These are phyloP conservation scores for Beta macrorhiza DNA, from an alignment of 179 eudicot genomes.

Conservation along the genomic window DNA sequence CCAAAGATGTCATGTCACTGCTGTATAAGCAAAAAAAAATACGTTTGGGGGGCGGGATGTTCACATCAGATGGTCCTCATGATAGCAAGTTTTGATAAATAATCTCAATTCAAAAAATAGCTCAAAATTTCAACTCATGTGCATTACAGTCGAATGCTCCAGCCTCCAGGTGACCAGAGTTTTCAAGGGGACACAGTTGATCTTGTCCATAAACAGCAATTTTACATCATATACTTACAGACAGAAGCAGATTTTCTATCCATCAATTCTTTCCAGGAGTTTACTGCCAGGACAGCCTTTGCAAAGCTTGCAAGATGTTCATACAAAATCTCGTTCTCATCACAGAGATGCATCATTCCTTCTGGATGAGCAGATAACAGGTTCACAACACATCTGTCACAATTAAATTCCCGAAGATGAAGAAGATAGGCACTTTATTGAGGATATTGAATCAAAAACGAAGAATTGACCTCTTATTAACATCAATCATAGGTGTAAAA, in stretches of 20 bases:
- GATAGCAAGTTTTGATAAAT: neutral
- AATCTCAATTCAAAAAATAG: neutral
- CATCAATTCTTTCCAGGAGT: neutral
- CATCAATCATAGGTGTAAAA: neutral
- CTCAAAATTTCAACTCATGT: neutral
- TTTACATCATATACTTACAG: neutral
- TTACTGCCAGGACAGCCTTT: neutral
- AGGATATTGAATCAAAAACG: neutral
- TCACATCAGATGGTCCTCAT: neutral
- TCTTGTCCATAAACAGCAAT: neutral
- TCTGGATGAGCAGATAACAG: neutral
- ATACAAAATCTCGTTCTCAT: too few relatives aligned
- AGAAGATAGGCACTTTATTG: neutral
- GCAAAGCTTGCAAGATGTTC: neutral
- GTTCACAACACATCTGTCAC: neutral
- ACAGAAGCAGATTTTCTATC: neutral
- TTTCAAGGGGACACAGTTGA: neutral
- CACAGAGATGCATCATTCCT: too few relatives aligned
- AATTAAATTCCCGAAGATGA: neutral
- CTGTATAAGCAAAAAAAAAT: neutral
- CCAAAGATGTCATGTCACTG: neutral
- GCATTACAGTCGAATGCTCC: neutral
- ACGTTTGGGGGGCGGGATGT: neutral
- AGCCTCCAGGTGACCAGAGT: too few relatives aligned
- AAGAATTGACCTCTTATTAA: neutral